These are phyloP conservation scores for Tolypocladium tropicale DNA, from an alignment of 2,329 filamentous ascomycete species.

Conservation along the genomic window DNA sequence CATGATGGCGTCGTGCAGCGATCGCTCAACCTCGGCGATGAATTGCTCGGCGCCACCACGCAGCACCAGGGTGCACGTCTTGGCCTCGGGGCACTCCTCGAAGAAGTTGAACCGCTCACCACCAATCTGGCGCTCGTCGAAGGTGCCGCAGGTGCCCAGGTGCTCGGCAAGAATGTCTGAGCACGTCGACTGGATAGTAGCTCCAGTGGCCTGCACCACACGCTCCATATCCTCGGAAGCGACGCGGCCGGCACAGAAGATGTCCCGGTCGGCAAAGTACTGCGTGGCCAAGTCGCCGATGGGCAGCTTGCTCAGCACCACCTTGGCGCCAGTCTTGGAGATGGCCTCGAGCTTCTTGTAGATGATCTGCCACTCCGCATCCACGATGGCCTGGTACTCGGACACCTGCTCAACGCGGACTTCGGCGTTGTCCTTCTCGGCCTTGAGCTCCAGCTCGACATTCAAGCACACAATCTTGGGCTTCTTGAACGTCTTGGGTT, in stretches of 20 bases:
- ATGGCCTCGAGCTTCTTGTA: conserved; percentile 98
- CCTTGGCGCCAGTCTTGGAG: conserved; percentile 89
- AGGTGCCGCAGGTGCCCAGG: conserved; percentile 79
- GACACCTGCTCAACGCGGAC: conserved; percentile 96
- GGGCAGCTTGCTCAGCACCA: conserved; percentile 91
- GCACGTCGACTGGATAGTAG: conserved; percentile 88
- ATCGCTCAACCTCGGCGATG: conserved; percentile 96
- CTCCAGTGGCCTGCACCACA: conserved; percentile 88
- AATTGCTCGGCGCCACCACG: conserved; percentile 97
- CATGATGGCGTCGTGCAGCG: conserved; percentile 98
- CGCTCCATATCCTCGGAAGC: conserved; percentile 88
- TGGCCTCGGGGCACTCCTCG: conserved; percentile 86
- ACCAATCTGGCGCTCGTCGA: conserved; percentile 95
- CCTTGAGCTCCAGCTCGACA: conserved; percentile 96
- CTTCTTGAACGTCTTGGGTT: conserved; percentile 89
- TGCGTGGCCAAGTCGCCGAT: conserved; percentile 97
- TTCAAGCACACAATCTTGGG: conserved; percentile 97
- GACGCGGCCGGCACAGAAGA: conserved; percentile 96
- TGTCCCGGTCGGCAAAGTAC: conserved; percentile 93
- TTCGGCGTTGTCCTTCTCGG: conserved; percentile 98
- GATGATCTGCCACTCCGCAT: conserved; percentile 99
- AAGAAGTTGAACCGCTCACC: conserved; percentile 98
- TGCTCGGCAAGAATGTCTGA: conserved; percentile 86
- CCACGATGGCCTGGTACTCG: conserved; percentile 98
- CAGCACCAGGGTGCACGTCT: conserved; percentile 92